phyloP scores from a whole-genome alignment of 805 yeast species.

The Cyberlindnera subsufficiens region DNA sequence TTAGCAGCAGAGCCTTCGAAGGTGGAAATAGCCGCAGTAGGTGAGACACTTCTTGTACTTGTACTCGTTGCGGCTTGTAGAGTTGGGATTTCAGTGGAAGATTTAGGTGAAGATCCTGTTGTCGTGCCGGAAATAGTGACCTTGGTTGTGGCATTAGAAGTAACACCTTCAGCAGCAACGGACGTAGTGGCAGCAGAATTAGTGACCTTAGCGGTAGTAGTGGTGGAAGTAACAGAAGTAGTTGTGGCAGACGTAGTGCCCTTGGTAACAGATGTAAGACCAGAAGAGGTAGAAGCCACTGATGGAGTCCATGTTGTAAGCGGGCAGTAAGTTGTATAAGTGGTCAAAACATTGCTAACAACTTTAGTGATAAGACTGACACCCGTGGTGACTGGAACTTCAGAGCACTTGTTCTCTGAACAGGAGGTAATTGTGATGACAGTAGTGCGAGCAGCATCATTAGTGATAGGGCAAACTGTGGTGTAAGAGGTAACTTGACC shows the following conservation, averaged over 20 bases:
- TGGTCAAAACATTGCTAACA: constrained; percentile 5
- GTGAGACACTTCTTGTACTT: neutral
- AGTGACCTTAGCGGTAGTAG: constrained; percentile 3
- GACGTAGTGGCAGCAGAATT: constrained; percentile 8
- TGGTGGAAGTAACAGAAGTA: neutral
- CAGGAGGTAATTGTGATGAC: constrained; percentile 9
- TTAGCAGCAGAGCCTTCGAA: constrained; percentile 53
- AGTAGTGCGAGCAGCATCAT: constrained; percentile 1
- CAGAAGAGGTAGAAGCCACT: constrained; percentile 6
- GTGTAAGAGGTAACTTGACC: constrained; percentile 6
- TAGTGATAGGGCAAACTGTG: neutral
- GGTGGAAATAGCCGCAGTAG: constrained; percentile 6
- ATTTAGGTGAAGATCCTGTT: neutral
- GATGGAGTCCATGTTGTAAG: constrained; percentile 3
- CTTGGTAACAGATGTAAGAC: constrained; percentile 1
- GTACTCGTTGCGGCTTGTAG: no score
- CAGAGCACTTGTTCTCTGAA: constrained; percentile 7
- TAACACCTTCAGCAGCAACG: constrained; percentile 45
- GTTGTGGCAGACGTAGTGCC: neutral
- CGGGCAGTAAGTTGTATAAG: constrained; percentile 29
- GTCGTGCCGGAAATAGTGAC: constrained; percentile 33
- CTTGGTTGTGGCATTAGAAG: constrained; percentile 87
- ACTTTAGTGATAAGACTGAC: constrained; percentile 8
- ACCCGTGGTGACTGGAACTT: constrained; percentile 12
- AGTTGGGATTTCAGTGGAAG: neutral